Conservation (phyloP, 208 protist species). For the Crithidia brevicula region DNA sequence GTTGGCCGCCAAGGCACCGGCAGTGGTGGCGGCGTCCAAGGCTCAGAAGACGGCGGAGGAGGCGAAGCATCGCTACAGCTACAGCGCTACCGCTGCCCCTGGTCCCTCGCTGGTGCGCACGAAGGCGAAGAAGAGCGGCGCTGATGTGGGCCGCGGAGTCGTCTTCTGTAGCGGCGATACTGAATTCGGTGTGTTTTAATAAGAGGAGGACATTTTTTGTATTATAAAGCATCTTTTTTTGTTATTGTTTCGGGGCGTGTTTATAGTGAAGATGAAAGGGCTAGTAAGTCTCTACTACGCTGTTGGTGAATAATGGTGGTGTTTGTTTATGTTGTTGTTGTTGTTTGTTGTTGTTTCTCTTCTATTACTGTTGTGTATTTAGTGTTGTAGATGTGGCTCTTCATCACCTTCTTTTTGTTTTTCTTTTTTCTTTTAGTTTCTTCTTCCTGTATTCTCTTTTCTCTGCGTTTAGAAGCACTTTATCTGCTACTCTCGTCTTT, state of each 20-base stretch:
- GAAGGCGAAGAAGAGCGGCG: neutral
- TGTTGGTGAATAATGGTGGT: neutral
- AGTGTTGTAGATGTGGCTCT: neutral
- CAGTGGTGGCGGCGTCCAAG: neutral
- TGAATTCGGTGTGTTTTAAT: conserved; percentile 64
- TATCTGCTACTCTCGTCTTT: conserved; percentile 14
- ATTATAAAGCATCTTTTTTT: conserved; percentile 2
- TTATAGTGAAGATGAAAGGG: no score
- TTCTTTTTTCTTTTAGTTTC: conserved; percentile 12
- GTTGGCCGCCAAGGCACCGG: neutral
- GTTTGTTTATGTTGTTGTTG: neutral
- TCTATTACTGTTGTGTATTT: conserved; percentile 4
- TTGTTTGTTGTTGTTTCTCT: conserved; percentile 10
- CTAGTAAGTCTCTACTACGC: no score
- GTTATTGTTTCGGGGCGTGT: neutral
- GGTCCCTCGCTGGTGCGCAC: conserved; percentile 7
- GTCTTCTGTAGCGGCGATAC: conserved; percentile 54
- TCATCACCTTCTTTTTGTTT: neutral
- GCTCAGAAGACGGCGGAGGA: neutral
- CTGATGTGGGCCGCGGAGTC: conserved; percentile 23
- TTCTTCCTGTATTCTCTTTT: conserved; percentile 18
- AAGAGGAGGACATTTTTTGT: no score
- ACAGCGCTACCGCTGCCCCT: conserved; percentile 7
- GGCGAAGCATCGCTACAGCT: conserved; percentile 14
- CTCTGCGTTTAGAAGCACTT: neutral